These are phyloP conservation scores for Craterostigma plantagineum DNA, from an alignment of 257 asterid species.

Conservation along the genomic window DNA sequence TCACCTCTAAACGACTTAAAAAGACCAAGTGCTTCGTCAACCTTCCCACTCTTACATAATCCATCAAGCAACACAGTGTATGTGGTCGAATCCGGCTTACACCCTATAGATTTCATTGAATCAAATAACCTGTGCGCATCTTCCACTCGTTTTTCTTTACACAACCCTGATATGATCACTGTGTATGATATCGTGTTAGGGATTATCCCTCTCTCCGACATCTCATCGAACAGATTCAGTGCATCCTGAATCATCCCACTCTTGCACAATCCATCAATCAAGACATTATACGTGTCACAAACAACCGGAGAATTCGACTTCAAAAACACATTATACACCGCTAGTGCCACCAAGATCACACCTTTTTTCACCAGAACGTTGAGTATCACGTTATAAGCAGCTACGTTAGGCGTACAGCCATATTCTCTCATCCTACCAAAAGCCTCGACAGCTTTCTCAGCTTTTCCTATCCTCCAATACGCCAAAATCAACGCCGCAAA, in stretches of 20 bases:
- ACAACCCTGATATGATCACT: constrained; percentile 51
- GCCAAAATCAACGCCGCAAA: constrained; percentile 51
- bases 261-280: constrained; percentile 73
- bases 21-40: constrained; percentile 38
- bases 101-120: constrained; percentile 46
- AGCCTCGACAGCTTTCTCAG: constrained; percentile 62
- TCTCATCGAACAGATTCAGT: constrained; percentile 45
- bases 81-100: constrained; percentile 31
- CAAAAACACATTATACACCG: constrained; percentile 52
- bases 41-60: constrained; percentile 52
- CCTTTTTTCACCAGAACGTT: constrained; percentile 38
- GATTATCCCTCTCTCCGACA: constrained; percentile 38
- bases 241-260: constrained; percentile 44
- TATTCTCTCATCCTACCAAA: constrained; percentile 64
- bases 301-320: constrained; percentile 33
- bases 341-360: constrained; percentile 43
- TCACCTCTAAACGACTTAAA: constrained; percentile 27
- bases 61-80: constrained; percentile 69
- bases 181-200: constrained; percentile 50
- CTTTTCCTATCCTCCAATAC: constrained; percentile 41
- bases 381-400: constrained; percentile 40
- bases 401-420: constrained; percentile 47
- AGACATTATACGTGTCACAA: constrained; percentile 35
- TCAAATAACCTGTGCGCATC: constrained; percentile 40
- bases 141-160: constrained; percentile 34